Evolutionary conservation across 805 yeast species (phyloP).

Genomic region (Sungouiozyma ichnusensis): DNA sequence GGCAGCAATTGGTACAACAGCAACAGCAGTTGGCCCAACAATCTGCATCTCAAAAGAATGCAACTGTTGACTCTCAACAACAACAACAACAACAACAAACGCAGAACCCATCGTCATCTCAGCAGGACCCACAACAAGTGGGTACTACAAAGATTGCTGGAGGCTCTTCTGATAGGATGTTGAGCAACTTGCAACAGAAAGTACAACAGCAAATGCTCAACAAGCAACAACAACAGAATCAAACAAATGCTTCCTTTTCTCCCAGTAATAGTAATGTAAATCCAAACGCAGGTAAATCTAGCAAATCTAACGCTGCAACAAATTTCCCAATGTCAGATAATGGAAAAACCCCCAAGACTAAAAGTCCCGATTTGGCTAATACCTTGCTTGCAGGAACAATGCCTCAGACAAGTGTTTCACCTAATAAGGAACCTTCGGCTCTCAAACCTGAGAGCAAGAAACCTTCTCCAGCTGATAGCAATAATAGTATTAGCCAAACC

Average conservation of each 20-base stretch:
- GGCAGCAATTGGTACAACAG: constrained; percentile 31
- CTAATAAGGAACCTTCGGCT: constrained; percentile 2
- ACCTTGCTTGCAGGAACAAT: neutral
- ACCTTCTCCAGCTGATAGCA: constrained; percentile 9
- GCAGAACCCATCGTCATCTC: neutral
- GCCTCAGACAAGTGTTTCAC: constrained; percentile 3
- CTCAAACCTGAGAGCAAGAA: constrained; percentile 7
- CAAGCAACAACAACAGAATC: constrained; percentile 16
- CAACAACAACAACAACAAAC: constrained; percentile 6
- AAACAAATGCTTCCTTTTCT: constrained; percentile 8
- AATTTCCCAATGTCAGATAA: constrained; percentile 4
- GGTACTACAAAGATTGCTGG: neutral
- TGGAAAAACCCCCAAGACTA: neutral
- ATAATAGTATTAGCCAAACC: constrained; percentile 7
- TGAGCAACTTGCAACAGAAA: constrained; percentile 15
- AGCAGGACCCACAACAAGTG: constrained; percentile 2
- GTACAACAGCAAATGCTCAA: constrained; percentile 9
- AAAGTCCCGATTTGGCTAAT: neutral
- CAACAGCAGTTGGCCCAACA: constrained; percentile 23
- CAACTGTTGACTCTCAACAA: constrained; percentile 18
- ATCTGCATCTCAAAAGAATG: constrained; percentile 17
- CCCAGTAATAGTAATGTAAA: constrained; percentile 3
- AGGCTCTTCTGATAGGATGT: constrained; percentile 1
- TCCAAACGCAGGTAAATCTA: constrained; percentile 7
- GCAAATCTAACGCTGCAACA: constrained; percentile 16